phyloP scores from a whole-genome alignment of 345 rosid species.

The Sisymbrium altissimum region DNA sequence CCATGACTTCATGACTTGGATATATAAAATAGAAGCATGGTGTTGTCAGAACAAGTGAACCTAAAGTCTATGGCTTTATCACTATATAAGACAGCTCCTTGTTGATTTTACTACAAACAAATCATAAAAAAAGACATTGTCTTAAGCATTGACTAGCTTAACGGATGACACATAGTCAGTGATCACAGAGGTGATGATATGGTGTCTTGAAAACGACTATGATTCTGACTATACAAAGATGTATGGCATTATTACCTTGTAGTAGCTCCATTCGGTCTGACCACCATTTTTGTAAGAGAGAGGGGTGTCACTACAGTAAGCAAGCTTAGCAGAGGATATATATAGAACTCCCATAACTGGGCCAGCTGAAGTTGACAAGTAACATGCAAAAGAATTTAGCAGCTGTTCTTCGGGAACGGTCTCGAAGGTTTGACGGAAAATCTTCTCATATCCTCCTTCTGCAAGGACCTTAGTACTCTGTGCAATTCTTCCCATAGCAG shows the following conservation, averaged over 20 bases:
- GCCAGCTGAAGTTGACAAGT: slow-evolving; percentile 80
- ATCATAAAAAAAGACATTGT: neutral
- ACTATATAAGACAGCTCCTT: neutral
- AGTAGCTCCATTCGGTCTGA: slow-evolving; percentile 75
- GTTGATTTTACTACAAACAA: neutral
- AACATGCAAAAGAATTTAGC: slow-evolving; percentile 62
- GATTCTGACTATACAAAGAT: slow-evolving; percentile 1
- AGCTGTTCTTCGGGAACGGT: slow-evolving; percentile 68
- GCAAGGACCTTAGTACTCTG: slow-evolving; percentile 76
- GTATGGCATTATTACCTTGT: slow-evolving; percentile 47
- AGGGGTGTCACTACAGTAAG: slow-evolving; percentile 71
- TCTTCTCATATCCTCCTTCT: slow-evolving; percentile 81
- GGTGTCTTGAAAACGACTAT: neutral
- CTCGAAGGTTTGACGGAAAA: slow-evolving; percentile 69
- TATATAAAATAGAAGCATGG: neutral
- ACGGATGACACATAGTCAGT: neutral
- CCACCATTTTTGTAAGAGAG: slow-evolving; percentile 59
- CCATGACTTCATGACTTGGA: neutral
- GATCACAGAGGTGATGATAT: neutral
- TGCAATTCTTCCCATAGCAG: slow-evolving; percentile 83
- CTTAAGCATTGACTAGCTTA: neutral
- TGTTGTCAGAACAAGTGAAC: neutral
- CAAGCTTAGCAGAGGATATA: slow-evolving; percentile 63
- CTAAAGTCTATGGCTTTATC: neutral
- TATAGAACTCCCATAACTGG: slow-evolving; percentile 81